Evolutionary conservation across 2,329 filamentous ascomycete species (phyloP).

Genomic region (Aureobasidium sp.): DNA sequence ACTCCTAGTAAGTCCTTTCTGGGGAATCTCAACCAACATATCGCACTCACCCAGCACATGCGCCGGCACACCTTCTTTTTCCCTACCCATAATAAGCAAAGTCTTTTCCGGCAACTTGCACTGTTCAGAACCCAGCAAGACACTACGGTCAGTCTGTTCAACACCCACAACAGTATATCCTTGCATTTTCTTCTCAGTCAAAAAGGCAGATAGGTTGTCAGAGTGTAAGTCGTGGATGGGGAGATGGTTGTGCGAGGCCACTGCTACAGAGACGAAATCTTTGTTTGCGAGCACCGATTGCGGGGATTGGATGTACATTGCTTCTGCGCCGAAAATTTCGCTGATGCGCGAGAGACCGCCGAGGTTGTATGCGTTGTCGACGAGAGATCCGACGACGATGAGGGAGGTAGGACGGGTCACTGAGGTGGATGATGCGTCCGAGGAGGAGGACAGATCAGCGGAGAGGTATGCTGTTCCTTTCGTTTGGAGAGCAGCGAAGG

Average conservation of each 20-base stretch:
- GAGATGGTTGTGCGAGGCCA: slow-evolving; percentile 42
- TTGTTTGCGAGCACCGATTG: slow-evolving; percentile 33
- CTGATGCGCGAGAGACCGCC: slow-evolving; percentile 42
- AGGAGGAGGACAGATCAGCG: slow-evolving; percentile 18
- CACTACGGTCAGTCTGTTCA: slow-evolving; percentile 45
- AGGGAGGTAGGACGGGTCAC: slow-evolving; percentile 26
- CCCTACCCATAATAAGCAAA: slow-evolving; percentile 40
- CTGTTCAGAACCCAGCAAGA: slow-evolving; percentile 32
- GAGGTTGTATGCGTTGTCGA: slow-evolving; percentile 43
- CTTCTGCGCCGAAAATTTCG: slow-evolving; percentile 43
- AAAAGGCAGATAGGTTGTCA: slow-evolving; percentile 24
- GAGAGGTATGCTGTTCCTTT: slow-evolving; percentile 40
- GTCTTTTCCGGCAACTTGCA: slow-evolving; percentile 25
- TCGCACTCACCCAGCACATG: slow-evolving; percentile 41
- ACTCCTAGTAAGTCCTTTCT: slow-evolving; percentile 44
- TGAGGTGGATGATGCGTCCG: slow-evolving; percentile 15
- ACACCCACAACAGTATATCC: slow-evolving; percentile 45
- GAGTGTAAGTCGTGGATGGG: slow-evolving; percentile 31
- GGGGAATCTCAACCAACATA: slow-evolving; percentile 44
- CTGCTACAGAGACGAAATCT: slow-evolving; percentile 42
- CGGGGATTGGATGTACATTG: slow-evolving; percentile 35
- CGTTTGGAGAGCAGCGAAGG: slow-evolving; percentile 37
- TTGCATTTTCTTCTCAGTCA: slow-evolving; percentile 34
- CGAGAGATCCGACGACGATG: slow-evolving; percentile 42
- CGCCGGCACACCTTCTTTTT: slow-evolving; percentile 43